These are phyloP conservation scores for Annulohypoxylon maeteangense DNA, from an alignment of 495 filamentous ascomycete species.

Conservation along the genomic window DNA sequence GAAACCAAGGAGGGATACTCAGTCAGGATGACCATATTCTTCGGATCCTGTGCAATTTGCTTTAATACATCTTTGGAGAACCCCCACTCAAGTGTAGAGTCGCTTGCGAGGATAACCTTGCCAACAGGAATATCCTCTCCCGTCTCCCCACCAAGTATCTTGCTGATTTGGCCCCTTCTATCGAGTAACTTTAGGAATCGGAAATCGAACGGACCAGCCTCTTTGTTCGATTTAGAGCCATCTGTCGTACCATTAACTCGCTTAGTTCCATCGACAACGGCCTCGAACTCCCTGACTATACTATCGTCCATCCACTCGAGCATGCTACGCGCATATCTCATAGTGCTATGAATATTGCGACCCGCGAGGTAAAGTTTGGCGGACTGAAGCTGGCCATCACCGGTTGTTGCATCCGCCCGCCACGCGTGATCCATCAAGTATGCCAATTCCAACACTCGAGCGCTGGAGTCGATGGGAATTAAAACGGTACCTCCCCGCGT, in stretches of 20 bases:
- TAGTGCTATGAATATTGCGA: slow-evolving; percentile 79
- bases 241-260: slow-evolving; percentile 58
- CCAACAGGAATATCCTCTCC: slow-evolving; percentile 55
- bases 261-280: slow-evolving; percentile 65
- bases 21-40: slow-evolving; percentile 87
- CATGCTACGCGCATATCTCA: slow-evolving; percentile 92
- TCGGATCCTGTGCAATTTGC: slow-evolving; percentile 74
- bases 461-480: slow-evolving; percentile 94
- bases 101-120: slow-evolving; percentile 90
- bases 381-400: slow-evolving; percentile 71
- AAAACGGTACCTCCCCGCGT: slow-evolving; percentile 90
- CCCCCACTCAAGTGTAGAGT: slow-evolving; percentile 91
- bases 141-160: slow-evolving; percentile 56
- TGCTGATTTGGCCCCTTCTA: slow-evolving; percentile 75
- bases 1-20: slow-evolving; percentile 65
- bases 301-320: slow-evolving; percentile 98
- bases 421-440: slow-evolving; percentile 93
- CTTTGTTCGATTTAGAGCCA: slow-evolving; percentile 50
- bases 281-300: slow-evolving; percentile 91
- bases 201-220: slow-evolving; percentile 87
- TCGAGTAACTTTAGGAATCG: slow-evolving; percentile 84
- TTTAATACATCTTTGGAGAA: slow-evolving; percentile 90
- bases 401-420: slow-evolving; percentile 67
- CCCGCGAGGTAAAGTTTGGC: slow-evolving; percentile 85
- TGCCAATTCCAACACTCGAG: slow-evolving; percentile 89